Percentiles rank a stretch among this genome's conserved stretches.
Evolutionary conservation across 371 early-diverging fungal species (phyloP).

Genomic region (Rhizopus arrhizus): DNA sequence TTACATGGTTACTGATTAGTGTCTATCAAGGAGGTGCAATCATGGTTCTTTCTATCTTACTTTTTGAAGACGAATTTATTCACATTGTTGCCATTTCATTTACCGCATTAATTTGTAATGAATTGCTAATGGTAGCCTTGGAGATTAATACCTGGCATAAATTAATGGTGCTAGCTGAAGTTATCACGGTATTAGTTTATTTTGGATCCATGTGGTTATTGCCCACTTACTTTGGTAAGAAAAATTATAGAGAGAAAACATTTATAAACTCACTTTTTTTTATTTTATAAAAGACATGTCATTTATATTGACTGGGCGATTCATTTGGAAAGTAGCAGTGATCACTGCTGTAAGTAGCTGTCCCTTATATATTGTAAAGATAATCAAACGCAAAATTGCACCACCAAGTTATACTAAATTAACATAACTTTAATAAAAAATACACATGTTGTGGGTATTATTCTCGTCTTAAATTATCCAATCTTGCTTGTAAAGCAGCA

Average conservation of each 20-base stretch:
- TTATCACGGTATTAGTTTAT: conserved; percentile 82
- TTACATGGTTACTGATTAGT: conserved; percentile 92
- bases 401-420: conserved; percentile 80
- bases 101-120: conserved; percentile 96
- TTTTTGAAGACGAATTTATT: conserved; percentile 96
- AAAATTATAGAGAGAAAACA: not conserved
- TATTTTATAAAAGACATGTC: conserved; percentile 75
- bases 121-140: conserved; percentile 97
- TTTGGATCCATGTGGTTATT: conserved; percentile 86
- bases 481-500: conserved; percentile 87
- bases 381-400: conserved; percentile 68
- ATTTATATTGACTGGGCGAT: conserved; percentile 83
- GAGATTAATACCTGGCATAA: conserved; percentile 87
- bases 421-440: conserved; percentile 27
- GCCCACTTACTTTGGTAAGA: conserved; percentile 87
- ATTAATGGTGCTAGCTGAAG: conserved; percentile 83
- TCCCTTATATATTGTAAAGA: conserved; percentile 81
- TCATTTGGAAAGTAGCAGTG: conserved; percentile 88
- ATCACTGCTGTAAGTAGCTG: conserved; percentile 88
- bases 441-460: conserved; percentile 30
- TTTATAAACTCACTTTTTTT: not conserved
- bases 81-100: conserved; percentile 97
- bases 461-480: conserved; percentile 87
- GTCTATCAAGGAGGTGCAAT: conserved; percentile 98
- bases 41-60: conserved; percentile 92